phyloP scores from a whole-genome alignment of 495 filamentous ascomycete species.

The Aspergillus wentii region DNA sequence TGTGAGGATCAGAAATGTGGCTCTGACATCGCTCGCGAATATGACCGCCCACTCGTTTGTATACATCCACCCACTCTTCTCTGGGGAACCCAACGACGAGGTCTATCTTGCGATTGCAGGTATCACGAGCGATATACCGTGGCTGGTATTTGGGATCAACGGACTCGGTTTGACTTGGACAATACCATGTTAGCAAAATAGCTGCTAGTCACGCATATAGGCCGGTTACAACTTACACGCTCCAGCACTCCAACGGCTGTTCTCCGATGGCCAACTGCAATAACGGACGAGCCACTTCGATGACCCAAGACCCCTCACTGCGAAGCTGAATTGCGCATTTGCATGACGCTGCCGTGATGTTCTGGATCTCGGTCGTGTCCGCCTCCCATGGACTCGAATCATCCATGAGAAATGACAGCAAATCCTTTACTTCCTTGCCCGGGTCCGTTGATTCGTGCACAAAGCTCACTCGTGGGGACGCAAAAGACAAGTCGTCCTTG shows the following conservation, averaged over 20 bases:
- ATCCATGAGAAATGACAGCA: background rate
- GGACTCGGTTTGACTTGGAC: slow-evolving; percentile 2
- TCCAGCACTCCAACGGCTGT: slow-evolving; percentile 5
- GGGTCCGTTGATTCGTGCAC: background rate
- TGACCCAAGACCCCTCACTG: slow-evolving; percentile 8
- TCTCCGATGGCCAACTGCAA: slow-evolving; percentile 2
- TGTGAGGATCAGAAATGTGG: slow-evolving; percentile 6
- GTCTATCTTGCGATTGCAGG: slow-evolving; percentile 2
- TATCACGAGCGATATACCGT: background rate
- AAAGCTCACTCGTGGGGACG: background rate
- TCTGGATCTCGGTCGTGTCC: background rate
- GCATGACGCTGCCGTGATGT: background rate
- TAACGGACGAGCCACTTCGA: slow-evolving; percentile 2
- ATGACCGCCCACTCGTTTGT: background rate
- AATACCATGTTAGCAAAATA: no score
- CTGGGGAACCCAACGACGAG: slow-evolving; percentile 7
- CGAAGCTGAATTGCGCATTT: slow-evolving; percentile 1
- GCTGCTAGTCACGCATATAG: no score
- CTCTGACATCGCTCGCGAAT: background rate
- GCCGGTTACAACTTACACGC: slow-evolving; percentile 4
- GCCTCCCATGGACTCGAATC: slow-evolving; percentile 1
- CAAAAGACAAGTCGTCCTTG: background rate
- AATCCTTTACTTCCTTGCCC: background rate
- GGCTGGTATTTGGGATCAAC: slow-evolving; percentile 4
- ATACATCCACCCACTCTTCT: background rate